phyloP scores from a whole-genome alignment of 2,329 filamentous ascomycete genomes.

The Bretziella fagacearum region DNA sequence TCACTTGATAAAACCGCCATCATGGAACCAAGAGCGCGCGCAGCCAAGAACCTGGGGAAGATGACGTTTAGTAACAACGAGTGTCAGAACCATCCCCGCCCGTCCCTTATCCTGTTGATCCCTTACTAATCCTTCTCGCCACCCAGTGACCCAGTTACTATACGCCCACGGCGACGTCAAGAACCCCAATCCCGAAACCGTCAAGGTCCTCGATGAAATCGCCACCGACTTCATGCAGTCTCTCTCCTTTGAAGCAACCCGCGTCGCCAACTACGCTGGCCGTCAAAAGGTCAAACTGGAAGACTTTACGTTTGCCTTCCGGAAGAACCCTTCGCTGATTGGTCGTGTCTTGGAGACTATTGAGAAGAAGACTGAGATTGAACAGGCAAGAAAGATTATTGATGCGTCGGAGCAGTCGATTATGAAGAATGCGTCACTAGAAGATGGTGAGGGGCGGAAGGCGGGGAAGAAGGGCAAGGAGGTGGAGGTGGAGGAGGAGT shows the following conservation, averaged over 20 bases:
- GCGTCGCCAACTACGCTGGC: slow-evolving; percentile 67
- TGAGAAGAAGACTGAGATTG: slow-evolving; percentile 74
- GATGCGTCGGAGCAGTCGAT: slow-evolving; percentile 48
- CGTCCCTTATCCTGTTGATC: not conserved
- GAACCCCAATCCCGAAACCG: slow-evolving; percentile 64
- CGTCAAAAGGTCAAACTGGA: slow-evolving; percentile 97
- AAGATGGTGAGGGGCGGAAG: slow-evolving; percentile 26
- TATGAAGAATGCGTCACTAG: slow-evolving; percentile 32
- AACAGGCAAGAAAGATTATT: slow-evolving; percentile 62
- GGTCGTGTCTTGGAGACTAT: slow-evolving; percentile 81
- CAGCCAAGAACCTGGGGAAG: slow-evolving; percentile 65
- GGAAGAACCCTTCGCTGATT: slow-evolving; percentile 68
- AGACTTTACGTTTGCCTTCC: slow-evolving; percentile 88
- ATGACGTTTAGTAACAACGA: slow-evolving; percentile 64
- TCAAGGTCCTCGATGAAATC: slow-evolving; percentile 83
- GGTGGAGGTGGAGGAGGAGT: slow-evolving; percentile 30
- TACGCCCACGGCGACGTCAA: slow-evolving; percentile 66
- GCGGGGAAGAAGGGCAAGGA: slow-evolving; percentile 15
- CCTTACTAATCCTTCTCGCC: slow-evolving; percentile 2
- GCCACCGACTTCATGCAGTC: slow-evolving; percentile 94
- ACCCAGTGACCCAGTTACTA: slow-evolving; percentile 54
- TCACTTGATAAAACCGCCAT: slow-evolving; percentile 19
- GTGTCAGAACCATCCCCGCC: slow-evolving; percentile 35
- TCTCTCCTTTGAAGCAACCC: slow-evolving; percentile 76
- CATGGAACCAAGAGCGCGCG: slow-evolving; percentile 62